Base-by-base conservation (phyloP, 2,329 filamentous ascomycete species). In the Myriosclerotinia duriaeana region DNA sequence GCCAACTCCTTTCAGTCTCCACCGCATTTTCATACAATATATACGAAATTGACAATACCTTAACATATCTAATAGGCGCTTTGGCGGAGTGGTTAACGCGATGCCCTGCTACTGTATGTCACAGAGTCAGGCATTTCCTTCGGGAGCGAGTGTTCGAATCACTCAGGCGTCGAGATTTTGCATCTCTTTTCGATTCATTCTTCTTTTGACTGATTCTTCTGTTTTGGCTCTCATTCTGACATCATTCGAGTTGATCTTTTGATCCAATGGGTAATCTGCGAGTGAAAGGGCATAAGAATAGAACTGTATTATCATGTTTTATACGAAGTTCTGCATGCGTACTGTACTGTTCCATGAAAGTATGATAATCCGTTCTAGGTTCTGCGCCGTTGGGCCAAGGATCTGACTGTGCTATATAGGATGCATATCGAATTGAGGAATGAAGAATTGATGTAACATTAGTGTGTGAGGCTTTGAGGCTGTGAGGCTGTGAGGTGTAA, bases 121-220 rank as follows among this genome's bases (percentile, higher is more conserved):
- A 22, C 34, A 40, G 48, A 53, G 60, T 34, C 50, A 64, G 61
- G 38, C 61, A 55, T 64, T 64, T 64, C 61, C 61, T 55, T 64
- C 61, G 61, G 61, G 61, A 64, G 61, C 61, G 50, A 64, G 61
- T 55, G 61, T 64, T 64, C 61, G 61, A 64, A 64, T 64, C 61
- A 55, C 61, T 64, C 50, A 64, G 61, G 61, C 55, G 61, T 64
- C 61, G 61, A 3, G 1, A 1, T 1, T 0, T 2, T 5, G 1
- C 0, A 6, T 6, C 22, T 50, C 1, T 53, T 53, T 53, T 54
- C 14, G 12, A 9, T 15, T 3, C 3, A 9, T 38, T 11, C 1
- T 26, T 6, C 7, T 17, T 17, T 5, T 11, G 9, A 5, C 14
- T 20, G n/a, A 9, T 8, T 50, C 30, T 38, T 14, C 26, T 44